These are phyloP conservation scores for Candida sphagnicola DNA, from an alignment of 805 yeast species.

Conservation along the genomic window DNA sequence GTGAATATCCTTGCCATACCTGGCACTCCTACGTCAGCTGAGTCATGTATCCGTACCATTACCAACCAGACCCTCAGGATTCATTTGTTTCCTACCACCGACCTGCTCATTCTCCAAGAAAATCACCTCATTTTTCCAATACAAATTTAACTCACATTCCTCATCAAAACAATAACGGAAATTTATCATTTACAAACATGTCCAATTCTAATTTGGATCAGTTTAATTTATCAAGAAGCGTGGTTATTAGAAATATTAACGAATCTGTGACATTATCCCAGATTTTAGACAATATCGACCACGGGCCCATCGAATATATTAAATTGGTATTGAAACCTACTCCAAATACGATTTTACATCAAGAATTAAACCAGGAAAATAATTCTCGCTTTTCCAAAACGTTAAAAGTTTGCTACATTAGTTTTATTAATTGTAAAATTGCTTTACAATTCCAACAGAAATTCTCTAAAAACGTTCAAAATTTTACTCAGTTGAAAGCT, in stretches of 20 bases:
- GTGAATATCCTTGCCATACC: too few species aligned
- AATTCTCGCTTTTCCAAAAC: conserved; percentile 8
- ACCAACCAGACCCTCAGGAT: neutral
- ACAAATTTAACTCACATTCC: neutral
- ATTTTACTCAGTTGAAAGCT: conserved; percentile 20
- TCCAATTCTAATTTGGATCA: neutral
- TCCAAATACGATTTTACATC: conserved; percentile 14
- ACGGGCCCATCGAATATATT: conserved; percentile 62
- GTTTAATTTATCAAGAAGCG: conserved; percentile 25
- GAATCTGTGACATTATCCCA: conserved; percentile 22
- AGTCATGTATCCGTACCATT: neutral
- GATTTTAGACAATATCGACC: conserved; percentile 44
- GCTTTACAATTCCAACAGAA: conserved; percentile 30
- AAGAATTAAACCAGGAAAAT: conserved; percentile 14
- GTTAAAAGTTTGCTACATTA: conserved; percentile 28
- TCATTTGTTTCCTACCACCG: neutral
- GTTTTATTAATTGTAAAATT: conserved; percentile 32
- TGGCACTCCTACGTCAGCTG: too few species aligned
- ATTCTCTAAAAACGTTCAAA: conserved; percentile 22
- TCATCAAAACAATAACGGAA: neutral
- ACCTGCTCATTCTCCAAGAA: neutral
- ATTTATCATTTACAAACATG: neutral
- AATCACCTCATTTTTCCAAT: neutral
- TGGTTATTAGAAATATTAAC: conserved; percentile 27
- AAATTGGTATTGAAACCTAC: conserved; percentile 34